Evolutionary conservation across 192 early-diverging fungal species (phyloP), one percentile per base, ranked within the genome.

Genomic region (Powellomyces hirtus): DNA sequence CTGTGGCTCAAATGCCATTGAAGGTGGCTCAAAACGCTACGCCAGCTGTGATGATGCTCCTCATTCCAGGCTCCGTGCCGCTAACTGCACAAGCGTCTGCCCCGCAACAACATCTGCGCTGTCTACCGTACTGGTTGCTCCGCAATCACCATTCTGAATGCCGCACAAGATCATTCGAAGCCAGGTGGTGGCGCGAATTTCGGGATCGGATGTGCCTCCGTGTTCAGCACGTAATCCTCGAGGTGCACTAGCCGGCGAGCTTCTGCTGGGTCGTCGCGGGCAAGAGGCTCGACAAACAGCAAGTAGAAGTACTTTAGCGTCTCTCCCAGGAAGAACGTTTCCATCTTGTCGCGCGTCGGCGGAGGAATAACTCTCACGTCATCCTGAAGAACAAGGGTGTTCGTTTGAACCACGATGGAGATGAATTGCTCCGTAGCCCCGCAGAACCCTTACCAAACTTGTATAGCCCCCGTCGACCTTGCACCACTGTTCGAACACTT

Each of bases 301-400:
- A 97, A 69, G 60, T 93, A 97, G 36, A 95, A 79, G 65, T 97
- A 97, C 76, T 97, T 97, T 65, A 97, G 82, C 16, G 95, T 95
- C 70, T 97, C 95, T 0, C 92, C 72, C 71, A 89, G 66, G 71
- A 85, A 91, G 66, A 93, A 93, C 4, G 88, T 91, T 73, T 92
- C 90, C 92, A 92, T 92, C 68, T 88, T 88, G 77, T 92, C 80
- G 22, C 80, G 74, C 38, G 65, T 52, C 62, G 77, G 27, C 26
- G 86, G 81, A 26, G 65, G 78, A 27, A 69, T 60, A 46, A 29
- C 62, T 36, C 72, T 79, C n/a, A 90, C 87, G 60, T 90, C 86
- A 31, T 84, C 71, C 57, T 90, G 67, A 18, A 49, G 26, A 49
- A 2, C 46, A 49, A 14, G 3, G n/a, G 26, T 14, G 14, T n/a